These are phyloP conservation scores for Rubus parviflorus DNA, from an alignment of 306 rosid species.

Conservation along the genomic window DNA sequence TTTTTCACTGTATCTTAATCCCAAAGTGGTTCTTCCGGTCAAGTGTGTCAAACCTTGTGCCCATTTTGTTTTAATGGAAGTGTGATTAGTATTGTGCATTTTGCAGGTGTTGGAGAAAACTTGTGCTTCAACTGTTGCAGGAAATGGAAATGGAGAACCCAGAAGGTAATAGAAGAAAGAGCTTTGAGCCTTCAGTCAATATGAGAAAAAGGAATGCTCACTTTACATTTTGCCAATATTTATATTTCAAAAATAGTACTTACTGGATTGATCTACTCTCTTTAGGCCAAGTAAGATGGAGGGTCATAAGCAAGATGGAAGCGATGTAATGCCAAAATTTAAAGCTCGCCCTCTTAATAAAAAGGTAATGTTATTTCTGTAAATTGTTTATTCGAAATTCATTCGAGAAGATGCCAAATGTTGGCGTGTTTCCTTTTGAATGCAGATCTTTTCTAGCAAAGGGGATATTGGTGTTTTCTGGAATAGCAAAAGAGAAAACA, in stretches of 20 bases:
- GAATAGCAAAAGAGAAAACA: conserved; percentile 74
- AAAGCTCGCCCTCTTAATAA: conserved; percentile 78
- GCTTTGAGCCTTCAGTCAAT: background rate
- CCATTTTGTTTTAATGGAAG: background rate
- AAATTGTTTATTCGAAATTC: background rate
- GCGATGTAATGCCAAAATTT: conserved; percentile 45
- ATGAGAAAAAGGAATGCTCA: background rate
- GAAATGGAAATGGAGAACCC: conserved; percentile 44
- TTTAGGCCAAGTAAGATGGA: conserved; percentile 58
- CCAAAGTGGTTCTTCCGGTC: background rate
- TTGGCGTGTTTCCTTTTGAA: conserved; percentile 14
- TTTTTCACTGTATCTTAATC: conserved; percentile 15
- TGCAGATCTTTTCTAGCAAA: conserved; percentile 87
- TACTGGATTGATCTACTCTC: conserved; percentile 28
- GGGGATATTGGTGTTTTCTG: conserved; percentile 87
- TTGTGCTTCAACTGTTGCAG: conserved; percentile 31
- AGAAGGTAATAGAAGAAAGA: conserved; percentile 53
- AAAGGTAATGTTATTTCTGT: conserved; percentile 50
- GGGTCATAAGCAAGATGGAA: conserved; percentile 49
- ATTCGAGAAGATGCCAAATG: conserved; percentile 1
- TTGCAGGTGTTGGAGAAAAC: conserved; percentile 59
- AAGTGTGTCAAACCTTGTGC: background rate
- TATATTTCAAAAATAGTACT: conserved; percentile 14
- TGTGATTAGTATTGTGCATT: conserved; percentile 4
- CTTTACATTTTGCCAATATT: background rate